Evolutionary conservation across 768 basidiomycete species (phyloP).

Genomic region (Bullera alba): DNA sequence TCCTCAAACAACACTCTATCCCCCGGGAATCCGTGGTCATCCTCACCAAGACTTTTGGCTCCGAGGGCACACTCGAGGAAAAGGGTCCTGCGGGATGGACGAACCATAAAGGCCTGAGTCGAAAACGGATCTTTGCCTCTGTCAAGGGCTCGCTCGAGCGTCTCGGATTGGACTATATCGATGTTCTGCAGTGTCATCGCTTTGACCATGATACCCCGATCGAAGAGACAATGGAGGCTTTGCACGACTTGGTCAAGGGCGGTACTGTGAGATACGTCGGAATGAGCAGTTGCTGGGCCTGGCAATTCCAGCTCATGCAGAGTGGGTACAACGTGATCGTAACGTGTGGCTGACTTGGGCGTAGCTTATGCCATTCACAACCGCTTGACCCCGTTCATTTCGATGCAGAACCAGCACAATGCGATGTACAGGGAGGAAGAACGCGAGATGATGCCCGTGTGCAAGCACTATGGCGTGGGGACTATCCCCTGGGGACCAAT

Average conservation of each 20-base stretch:
- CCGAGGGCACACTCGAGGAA: slow-evolving; percentile 21
- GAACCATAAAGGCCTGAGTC: slow-evolving; percentile 26
- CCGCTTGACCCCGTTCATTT: slow-evolving; percentile 58
- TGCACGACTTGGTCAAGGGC: slow-evolving; percentile 49
- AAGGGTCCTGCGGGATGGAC: slow-evolving; percentile 30
- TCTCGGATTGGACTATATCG: slow-evolving; percentile 69
- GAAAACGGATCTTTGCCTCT: slow-evolving; percentile 59
- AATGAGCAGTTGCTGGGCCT: slow-evolving; percentile 48
- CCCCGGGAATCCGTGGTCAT: slow-evolving; percentile 72
- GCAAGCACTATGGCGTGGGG: slow-evolving; percentile 51
- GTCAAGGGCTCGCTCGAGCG: slow-evolving; percentile 55
- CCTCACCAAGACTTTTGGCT: slow-evolving; percentile 58
- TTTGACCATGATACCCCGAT: slow-evolving; percentile 59
- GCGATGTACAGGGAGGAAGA: slow-evolving; percentile 61
- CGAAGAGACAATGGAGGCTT: slow-evolving; percentile 53
- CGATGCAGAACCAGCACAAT: slow-evolving; percentile 64
- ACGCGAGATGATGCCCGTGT: slow-evolving; percentile 44
- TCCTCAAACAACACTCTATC: slow-evolving; percentile 61
- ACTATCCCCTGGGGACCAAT: slow-evolving; percentile 56
- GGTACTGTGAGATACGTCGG: slow-evolving; percentile 49
- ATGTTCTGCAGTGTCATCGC: slow-evolving; percentile 60
- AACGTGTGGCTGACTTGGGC: background rate
- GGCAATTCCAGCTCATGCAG: slow-evolving; percentile 43
- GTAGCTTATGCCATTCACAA: slow-evolving; percentile 59
- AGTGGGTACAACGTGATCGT: slow-evolving; percentile 20